Conservation (phyloP, 768 basidiomycete species). For the Boletus bicolor region DNA sequence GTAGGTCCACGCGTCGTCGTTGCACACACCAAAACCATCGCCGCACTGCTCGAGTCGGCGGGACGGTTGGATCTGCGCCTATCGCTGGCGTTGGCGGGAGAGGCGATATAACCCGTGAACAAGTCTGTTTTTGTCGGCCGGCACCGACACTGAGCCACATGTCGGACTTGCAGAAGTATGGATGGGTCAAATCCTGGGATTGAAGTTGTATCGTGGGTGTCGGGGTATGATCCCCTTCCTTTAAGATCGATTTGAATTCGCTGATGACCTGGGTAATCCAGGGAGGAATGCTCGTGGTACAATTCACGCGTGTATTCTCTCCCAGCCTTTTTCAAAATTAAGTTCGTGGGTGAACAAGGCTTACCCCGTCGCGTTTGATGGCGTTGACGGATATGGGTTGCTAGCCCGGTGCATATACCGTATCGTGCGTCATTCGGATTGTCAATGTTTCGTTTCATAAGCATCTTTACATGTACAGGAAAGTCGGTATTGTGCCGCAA, state of each 20-base stretch:
- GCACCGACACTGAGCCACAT: conserved; percentile 19
- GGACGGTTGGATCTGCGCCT: background rate
- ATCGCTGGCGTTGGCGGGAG: conserved; percentile 1
- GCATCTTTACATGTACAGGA: conserved; percentile 82
- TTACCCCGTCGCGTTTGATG: conserved; percentile 82
- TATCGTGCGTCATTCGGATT: background rate
- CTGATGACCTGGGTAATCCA: conserved; percentile 14
- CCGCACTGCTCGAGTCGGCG: background rate
- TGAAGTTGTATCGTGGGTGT: conserved; percentile 79
- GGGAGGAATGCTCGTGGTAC: conserved; percentile 71
- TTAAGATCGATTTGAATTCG: background rate
- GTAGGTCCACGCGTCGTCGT: conserved; percentile 47
- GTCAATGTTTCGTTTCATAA: background rate
- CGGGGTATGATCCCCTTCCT: conserved; percentile 40
- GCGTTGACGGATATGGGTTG: conserved; percentile 81
- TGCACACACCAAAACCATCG: conserved; percentile 46
- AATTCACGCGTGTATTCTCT: conserved; percentile 65
- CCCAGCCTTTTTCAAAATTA: background rate
- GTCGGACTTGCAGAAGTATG: conserved; percentile 49
- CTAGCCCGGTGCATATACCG: conserved; percentile 38
- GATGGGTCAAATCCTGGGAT: conserved; percentile 81
- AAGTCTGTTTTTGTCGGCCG: background rate
- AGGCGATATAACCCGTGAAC: conserved; percentile 35
- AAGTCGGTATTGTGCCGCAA: background rate
- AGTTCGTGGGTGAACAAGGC: conserved; percentile 76